Base-by-base conservation (phyloP, 2,329 filamentous ascomycete species). In the Alternaria consortialis region DNA sequence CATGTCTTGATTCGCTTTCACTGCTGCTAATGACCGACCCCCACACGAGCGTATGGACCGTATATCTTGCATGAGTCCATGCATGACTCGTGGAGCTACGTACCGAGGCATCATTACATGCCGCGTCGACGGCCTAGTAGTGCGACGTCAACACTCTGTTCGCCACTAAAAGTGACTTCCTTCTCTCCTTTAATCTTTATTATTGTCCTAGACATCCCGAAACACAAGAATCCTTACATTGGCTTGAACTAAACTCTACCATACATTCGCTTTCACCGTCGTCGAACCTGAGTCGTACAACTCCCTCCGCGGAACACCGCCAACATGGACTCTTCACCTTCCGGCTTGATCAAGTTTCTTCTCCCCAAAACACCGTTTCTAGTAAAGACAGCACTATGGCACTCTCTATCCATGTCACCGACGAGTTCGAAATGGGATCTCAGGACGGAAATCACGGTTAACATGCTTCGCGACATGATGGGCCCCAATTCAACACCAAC, bases 381-480 rank as follows among this genome's bases (percentile, higher is more conserved):
- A 8, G 72, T 86, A n/a, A 87, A 87, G 64, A 85, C 89, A 1
- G 83, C 87, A 2, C 63, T 91, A 12, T 80, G 85, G 48, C 90
- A 93, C 70, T 73, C 88, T 2, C 82, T 97, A 7, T 86, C 85
- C 29, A 79, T 91, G 40, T 93, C 93, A 0, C 84, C 89, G 34
- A 88, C 88, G 7, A 87, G 90, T 5, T 86, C 88, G 47, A 92
- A 95, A 81, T 89, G 94, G 80, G 91, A 97, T 75, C 80, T 97
- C 4, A 86, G 86, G 53, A 94, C 90, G 13, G 90, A 91, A 58
- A 74, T 97, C 56, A 88, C 85, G 1, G 84, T 97, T 57, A 85
- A 87, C 27, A 80, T 95, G 15, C 77, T 97, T n/a, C 89, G 92
- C 20, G 63, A 77, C 42, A 74, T 78, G 69, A 61, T 79, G 6